These are phyloP conservation scores for Glutinoglossum americanum DNA, from an alignment of 495 filamentous ascomycete species.

Conservation along the genomic window DNA sequence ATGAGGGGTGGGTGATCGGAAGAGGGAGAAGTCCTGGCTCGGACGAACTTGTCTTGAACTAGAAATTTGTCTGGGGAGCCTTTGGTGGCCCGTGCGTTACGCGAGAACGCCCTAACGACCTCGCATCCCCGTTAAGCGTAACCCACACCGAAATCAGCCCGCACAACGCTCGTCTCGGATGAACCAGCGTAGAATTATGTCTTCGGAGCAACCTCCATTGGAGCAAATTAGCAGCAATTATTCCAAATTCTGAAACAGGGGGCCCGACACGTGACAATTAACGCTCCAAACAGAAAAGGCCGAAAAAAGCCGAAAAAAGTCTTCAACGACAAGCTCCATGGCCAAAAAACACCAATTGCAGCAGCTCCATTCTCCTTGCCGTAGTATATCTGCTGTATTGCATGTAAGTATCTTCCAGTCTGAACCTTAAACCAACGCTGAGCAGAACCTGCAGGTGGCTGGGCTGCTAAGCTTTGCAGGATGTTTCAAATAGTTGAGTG, in stretches of 20 bases:
- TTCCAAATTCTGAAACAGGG: too few relatives aligned
- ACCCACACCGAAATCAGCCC: neutral
- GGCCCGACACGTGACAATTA: too few relatives aligned
- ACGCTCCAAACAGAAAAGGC: too few relatives aligned
- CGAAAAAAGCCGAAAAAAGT: too few relatives aligned
- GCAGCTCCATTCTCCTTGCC: neutral
- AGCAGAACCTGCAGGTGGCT: neutral
- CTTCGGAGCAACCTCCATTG: too few relatives aligned
- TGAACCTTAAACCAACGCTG: neutral
- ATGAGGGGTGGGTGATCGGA: neutral
- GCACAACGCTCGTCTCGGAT: neutral
- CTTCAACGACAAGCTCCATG: neutral
- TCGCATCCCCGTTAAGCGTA: neutral
- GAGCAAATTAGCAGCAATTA: too few relatives aligned
- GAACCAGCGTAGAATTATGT: neutral
- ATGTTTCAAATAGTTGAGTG: slow-evolving; percentile 5
- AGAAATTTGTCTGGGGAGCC: neutral
- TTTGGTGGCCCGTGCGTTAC: neutral
- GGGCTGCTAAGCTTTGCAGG: slow-evolving; percentile 3
- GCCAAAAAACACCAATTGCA: neutral
- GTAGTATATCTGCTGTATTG: neutral
- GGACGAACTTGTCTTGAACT: neutral
- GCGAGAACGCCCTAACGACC: neutral
- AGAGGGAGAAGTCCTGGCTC: neutral
- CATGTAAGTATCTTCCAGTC: neutral